Base-by-base conservation (phyloP, 1,139 yeast genomes). In the Pichia sp. region DNA sequence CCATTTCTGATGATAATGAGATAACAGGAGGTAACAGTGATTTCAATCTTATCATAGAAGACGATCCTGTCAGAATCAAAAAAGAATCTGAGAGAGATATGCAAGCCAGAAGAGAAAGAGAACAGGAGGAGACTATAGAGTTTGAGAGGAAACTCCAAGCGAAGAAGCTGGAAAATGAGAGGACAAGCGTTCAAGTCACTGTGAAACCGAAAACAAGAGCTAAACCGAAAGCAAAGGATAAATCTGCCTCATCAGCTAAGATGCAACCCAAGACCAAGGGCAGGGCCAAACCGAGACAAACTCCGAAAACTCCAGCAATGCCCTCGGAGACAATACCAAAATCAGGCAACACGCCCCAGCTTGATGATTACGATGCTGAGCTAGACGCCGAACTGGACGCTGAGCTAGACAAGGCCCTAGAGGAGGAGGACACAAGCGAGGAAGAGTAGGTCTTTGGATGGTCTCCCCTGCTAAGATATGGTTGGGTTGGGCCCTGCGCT, bases 341-440 rank as follows among this genome's bases (percentile, higher is more conserved):
- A 22, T 11, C 3, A 22, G 12, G 12, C 2, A 22, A 22, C 12
- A 11, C 23, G 12, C 3, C 23, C 12, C 10, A 10, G 12, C 12
- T 12, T 2, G 10, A 22, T 22, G 23, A 31, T 10, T 29, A 28
- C 3, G 45, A 36, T 8, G 30, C 27, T 8, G 44, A 42, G n/a
- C 37, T 35, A n/a, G n/a, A n/a, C n/a, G n/a, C n/a, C 5, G 53
- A 49, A 15, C 32, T 42, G 10, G 55, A 42, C n/a, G 44, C 35
- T 6, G 47, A 45, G 11, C 43, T 51, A 15, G 54, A 52, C 32
- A 45, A 47, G 15, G 52, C 48, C 13, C 44, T 51, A 21, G 52
- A 48, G 14, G 48, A 46, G 13, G 55, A 51, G 23, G 51, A 47
- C 6, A 41, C 44, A 37, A 49, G 53, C 34, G 56, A 51, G 32